A percentile compares a stretch with the other conserved stretches of the same genome.
phyloP scores from a whole-genome alignment of 805 yeast species.

The Wickerhamomyces bisporus region DNA sequence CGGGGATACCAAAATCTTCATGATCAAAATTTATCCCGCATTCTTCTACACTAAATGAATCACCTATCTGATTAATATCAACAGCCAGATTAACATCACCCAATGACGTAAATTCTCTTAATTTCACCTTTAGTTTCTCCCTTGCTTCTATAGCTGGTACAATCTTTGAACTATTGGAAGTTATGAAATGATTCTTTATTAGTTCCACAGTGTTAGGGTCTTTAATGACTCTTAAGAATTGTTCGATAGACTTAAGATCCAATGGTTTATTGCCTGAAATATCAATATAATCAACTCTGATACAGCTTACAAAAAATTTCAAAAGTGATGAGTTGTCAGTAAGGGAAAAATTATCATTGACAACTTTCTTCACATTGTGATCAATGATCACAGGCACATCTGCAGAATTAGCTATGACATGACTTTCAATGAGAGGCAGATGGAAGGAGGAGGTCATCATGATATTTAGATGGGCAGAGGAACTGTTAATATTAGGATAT shows the following conservation, averaged over 20 bases:
- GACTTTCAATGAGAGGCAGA: background rate
- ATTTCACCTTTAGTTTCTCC: background rate
- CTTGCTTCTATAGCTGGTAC: background rate
- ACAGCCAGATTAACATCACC: constrained; percentile 1
- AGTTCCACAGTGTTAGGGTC: background rate
- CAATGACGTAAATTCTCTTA: constrained; percentile 1
- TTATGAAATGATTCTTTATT: background rate
- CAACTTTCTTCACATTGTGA: background rate
- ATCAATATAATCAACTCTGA: background rate
- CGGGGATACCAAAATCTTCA: background rate
- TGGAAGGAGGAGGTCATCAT: background rate
- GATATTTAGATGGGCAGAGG: background rate
- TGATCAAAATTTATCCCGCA: background rate
- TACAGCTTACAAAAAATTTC: background rate
- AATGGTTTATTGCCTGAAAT: background rate
- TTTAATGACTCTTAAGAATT: background rate
- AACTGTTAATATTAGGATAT: background rate
- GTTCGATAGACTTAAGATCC: background rate
- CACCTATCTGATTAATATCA: background rate
- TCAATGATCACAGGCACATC: constrained; percentile 1
- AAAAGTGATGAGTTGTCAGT: background rate
- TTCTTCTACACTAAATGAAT: background rate
- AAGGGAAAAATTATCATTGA: background rate
- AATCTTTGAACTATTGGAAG: background rate
- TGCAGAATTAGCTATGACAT: background rate